phyloP scores from a whole-genome alignment of 306 rosid genomes.

The Arachis hypogaea region DNA sequence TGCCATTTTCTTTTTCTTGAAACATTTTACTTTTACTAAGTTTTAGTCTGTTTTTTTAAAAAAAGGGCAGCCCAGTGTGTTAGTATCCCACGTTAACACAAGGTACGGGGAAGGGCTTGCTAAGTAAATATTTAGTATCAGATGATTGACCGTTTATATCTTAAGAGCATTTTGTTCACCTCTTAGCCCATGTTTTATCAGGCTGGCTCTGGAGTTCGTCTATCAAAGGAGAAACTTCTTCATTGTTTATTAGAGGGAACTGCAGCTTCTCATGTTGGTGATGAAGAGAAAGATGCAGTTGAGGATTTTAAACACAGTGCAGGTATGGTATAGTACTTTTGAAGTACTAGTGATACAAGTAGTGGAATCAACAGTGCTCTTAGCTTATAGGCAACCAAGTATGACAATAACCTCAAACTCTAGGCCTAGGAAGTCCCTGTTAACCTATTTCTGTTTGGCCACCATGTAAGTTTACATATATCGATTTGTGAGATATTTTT shows the following conservation, averaged over 20 bases:
- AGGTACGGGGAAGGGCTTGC: no score
- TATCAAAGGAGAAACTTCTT: constrained; percentile 65
- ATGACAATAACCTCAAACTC: no score
- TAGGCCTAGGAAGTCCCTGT: no score
- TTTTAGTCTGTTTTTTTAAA: not conserved
- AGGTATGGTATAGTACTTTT: constrained; percentile 50
- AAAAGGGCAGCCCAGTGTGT: no score
- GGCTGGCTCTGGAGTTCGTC: constrained; percentile 65
- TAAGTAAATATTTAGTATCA: not conserved
- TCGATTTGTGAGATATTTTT: no score
- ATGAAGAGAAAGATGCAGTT: constrained; percentile 55
- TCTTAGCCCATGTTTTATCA: constrained; percentile 39
- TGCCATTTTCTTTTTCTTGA: not conserved
- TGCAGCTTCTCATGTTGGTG: constrained; percentile 57
- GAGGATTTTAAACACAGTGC: constrained; percentile 40
- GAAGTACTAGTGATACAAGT: not conserved
- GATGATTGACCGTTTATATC: constrained; percentile 19
- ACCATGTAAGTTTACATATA: not conserved
- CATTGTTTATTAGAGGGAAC: constrained; percentile 75
- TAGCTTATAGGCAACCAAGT: not conserved
- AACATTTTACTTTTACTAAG: constrained; percentile 9
- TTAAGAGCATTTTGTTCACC: not conserved
- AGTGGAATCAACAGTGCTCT: constrained; percentile 7
- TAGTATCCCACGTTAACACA: no score
- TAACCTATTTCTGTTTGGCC: not conserved